Evolutionary conservation across 2,329 filamentous ascomycete species (phyloP).

Genomic region (Xylariomycetidae sp.): DNA sequence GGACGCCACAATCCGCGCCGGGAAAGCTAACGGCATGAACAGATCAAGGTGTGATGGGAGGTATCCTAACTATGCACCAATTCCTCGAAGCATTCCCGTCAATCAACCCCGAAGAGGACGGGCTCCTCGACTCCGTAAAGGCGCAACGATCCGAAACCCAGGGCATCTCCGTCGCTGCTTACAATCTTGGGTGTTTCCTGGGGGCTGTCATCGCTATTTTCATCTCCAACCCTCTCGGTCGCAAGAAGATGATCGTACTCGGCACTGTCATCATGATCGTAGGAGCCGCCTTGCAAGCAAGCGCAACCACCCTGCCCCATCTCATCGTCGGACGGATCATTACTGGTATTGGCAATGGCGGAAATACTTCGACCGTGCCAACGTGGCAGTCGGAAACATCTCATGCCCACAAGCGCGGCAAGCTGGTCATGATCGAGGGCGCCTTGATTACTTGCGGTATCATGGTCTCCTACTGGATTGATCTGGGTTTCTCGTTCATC

Average conservation of each 20-base stretch:
- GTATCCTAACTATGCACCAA: conserved; percentile 63
- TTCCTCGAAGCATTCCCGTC: conserved; percentile 53
- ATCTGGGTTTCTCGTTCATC: conserved; percentile 52
- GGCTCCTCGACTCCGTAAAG: conserved; percentile 21
- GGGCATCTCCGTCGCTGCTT: conserved; percentile 49
- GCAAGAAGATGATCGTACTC: conserved; percentile 51
- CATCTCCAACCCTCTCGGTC: conserved; percentile 53
- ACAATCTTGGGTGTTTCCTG: conserved; percentile 56
- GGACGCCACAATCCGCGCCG: too few species aligned
- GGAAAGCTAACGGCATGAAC: too few species aligned
- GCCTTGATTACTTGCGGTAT: conserved; percentile 54
- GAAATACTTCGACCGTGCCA: conserved; percentile 43
- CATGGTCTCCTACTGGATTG: conserved; percentile 57
- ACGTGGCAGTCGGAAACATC: conserved; percentile 60
- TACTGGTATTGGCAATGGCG: conserved; percentile 38
- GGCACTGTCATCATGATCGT: conserved; percentile 55
- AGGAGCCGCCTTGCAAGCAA: conserved; percentile 42
- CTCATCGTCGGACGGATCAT: conserved; percentile 52
- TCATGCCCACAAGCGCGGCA: conserved; percentile 52
- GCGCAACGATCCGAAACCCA: conserved; percentile 46
- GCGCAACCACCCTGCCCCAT: conserved; percentile 42
- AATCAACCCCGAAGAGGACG: conserved; percentile 42
- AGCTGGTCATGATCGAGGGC: conserved; percentile 57
- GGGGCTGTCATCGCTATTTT: conserved; percentile 42
- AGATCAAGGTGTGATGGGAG: conserved; percentile 75